Evolutionary conservation across 2,329 filamentous ascomycete species (phyloP), one percentile per base, ranked within the genome.

Genomic region (Dactylonectria estremocensis): DNA sequence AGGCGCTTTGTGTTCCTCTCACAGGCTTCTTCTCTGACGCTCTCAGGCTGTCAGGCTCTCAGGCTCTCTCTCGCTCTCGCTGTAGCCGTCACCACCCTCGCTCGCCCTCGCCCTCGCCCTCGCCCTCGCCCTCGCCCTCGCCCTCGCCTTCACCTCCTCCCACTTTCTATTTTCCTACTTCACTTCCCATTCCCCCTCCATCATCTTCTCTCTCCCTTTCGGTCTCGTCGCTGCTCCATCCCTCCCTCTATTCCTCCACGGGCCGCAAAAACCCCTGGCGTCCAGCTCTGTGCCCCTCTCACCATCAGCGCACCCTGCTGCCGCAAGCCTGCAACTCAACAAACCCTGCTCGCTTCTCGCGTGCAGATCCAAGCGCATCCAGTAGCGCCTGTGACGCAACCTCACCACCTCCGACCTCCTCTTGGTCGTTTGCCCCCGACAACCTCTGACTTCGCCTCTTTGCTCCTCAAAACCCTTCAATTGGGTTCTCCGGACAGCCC

Each of bases 321-420:
- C n/a, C n/a, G n/a, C n/a, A n/a, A n/a, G n/a, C n/a, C n/a, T n/a
- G 71, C 66, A 37, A 20, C 37, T 52, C 50, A 53, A 52, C 63
- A 69, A 69, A 59, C 72, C 73, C 73, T 72, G 69, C 64, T 72
- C 71, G 57, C 55, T 61, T 57, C 73, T 65, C 61, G 67, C 67
- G 58, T 62, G 72, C 70, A 75, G 74, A 76, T 76, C 74, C 54
- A 64, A 61, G 74, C 69, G 62, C 66, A 61, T 74, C 66, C 43
- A 74, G 70, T 72, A 67, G 67, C 70, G 68, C 73, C 69, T 64
- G 72, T 76, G 74, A 76, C 74, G 74, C 74, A 75, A 76, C 70
- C 70, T 70, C 70, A 66, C 73, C 69, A 72, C 72, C 66, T 75
- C 73, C 64, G 69, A n/a, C 61, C 72, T 72, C 70, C 73, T 72